Conservation (phyloP, 768 basidiomycete species). For the Leucosporidium yakuticum region DNA sequence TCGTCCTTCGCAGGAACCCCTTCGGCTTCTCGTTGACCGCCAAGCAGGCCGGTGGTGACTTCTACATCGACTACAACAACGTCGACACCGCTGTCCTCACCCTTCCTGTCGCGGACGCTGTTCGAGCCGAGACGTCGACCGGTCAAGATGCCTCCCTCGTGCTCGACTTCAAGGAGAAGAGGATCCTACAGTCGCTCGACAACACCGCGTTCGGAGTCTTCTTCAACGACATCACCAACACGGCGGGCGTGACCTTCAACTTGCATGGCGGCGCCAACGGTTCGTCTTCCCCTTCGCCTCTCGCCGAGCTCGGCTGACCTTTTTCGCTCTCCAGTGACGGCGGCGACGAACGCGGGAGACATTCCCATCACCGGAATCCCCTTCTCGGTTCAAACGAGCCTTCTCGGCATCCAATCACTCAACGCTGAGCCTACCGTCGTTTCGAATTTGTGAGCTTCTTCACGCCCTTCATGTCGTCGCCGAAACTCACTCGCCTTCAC, state of each 20-base stretch:
- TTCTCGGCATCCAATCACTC: slow-evolving; percentile 52
- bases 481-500: slow-evolving; percentile 50
- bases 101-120: slow-evolving; percentile 41
- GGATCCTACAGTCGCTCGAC: slow-evolving; percentile 56
- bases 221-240: slow-evolving; percentile 58
- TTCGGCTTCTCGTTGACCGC: slow-evolving; percentile 71
- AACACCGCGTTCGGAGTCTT: slow-evolving; percentile 54
- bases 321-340: not conserved
- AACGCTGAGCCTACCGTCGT: slow-evolving; percentile 54
- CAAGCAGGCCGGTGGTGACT: slow-evolving; percentile 53
- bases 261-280: slow-evolving; percentile 42
- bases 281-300: not conserved
- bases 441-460: slow-evolving; percentile 45
- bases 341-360: slow-evolving; percentile 53
- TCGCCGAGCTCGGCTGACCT: not conserved
- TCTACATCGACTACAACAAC: slow-evolving; percentile 46
- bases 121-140: slow-evolving; percentile 61
- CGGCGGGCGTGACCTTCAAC: slow-evolving; percentile 48
- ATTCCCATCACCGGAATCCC: slow-evolving; percentile 61
- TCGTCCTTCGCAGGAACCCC: slow-evolving; percentile 62
- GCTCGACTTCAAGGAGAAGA: slow-evolving; percentile 53
- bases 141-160: slow-evolving; percentile 54
- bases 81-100: slow-evolving; percentile 19
- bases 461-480: not conserved
- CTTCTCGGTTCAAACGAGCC: slow-evolving; percentile 55